A percentile compares a stretch with the other conserved stretches of the same genome.
phyloP scores from a whole-genome alignment of 169 alveolate species.

The Plasmodium coatneyi region DNA sequence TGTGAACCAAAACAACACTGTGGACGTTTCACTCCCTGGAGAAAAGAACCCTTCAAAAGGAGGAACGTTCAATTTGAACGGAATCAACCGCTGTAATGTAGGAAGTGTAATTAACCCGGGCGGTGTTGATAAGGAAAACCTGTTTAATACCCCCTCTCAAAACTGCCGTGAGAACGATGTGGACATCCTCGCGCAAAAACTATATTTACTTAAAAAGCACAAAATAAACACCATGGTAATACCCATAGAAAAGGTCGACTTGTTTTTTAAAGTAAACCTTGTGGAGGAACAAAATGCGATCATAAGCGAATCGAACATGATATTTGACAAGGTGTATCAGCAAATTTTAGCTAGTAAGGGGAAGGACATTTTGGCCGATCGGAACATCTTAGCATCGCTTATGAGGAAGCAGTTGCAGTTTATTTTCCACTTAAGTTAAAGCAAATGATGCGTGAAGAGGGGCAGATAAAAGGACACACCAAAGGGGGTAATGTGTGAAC shows the following conservation, averaged over 20 bases:
- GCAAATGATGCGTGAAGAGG: background rate
- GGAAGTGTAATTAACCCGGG: background rate
- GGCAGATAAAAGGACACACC: background rate
- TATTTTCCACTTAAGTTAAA: constrained; percentile 19
- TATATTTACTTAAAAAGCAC: constrained; percentile 62
- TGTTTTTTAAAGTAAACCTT: constrained; percentile 42
- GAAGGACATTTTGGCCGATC: background rate
- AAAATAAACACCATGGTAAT: constrained; percentile 63
- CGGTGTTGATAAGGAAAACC: background rate
- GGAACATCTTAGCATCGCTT: constrained; percentile 32
- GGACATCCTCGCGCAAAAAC: constrained; percentile 59
- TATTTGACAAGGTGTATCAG: constrained; percentile 46
- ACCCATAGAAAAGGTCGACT: constrained; percentile 50
- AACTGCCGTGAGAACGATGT: constrained; percentile 9
- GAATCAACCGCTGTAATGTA: background rate
- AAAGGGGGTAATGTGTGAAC: background rate
- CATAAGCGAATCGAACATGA: constrained; percentile 42
- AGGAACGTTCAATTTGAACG: background rate
- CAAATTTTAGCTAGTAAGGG: constrained; percentile 21
- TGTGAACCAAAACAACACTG: background rate
- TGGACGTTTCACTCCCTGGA: background rate
- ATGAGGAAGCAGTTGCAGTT: constrained; percentile 51
- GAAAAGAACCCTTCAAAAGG: background rate
- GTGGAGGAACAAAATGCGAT: constrained; percentile 39
- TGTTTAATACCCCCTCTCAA: background rate